Evolutionary conservation across 2,329 filamentous ascomycete genomes (phyloP).

Genomic region (Delphinella strobiligena): DNA sequence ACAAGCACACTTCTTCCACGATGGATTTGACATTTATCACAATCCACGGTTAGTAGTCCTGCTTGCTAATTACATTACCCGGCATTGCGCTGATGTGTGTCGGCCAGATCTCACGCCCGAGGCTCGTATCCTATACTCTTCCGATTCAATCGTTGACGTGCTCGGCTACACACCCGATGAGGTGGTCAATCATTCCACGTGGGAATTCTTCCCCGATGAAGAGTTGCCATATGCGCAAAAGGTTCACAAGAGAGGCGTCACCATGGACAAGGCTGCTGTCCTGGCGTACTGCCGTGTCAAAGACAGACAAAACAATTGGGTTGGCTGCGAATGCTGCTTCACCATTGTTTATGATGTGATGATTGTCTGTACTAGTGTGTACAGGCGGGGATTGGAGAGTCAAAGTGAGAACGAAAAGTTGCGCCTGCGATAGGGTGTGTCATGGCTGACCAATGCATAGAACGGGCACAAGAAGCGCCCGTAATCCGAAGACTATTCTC

Average conservation of each 20-base stretch:
- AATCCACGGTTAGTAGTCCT: constrained; percentile 60
- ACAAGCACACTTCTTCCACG: no score
- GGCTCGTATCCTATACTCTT: constrained; percentile 71
- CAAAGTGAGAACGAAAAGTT: constrained; percentile 47
- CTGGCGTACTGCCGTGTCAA: constrained; percentile 66
- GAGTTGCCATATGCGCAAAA: constrained; percentile 64
- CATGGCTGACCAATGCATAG: constrained; percentile 30
- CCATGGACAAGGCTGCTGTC: constrained; percentile 73
- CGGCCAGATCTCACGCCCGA: constrained; percentile 56
- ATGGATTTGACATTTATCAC: constrained; percentile 83
- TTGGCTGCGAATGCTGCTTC: constrained; percentile 80
- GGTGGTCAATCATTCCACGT: constrained; percentile 63
- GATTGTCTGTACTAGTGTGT: constrained; percentile 73
- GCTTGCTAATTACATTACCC: no score
- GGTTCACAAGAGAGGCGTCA: constrained; percentile 60
- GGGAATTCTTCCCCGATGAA: constrained; percentile 76
- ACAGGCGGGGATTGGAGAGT: constrained; percentile 55
- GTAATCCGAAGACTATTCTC: constrained; percentile 69
- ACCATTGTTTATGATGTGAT: constrained; percentile 80
- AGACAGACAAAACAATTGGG: constrained; percentile 57
- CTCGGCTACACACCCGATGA: constrained; percentile 68
- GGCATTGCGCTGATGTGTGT: no score
- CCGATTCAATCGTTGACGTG: constrained; percentile 72
- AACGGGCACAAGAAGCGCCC: constrained; percentile 64
- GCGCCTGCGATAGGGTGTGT: not conserved